A percentile compares a stretch with the other conserved stretches of the same genome.
These are phyloP conservation scores for Suillus spraguei DNA, from an alignment of 768 basidiomycete genomes.

Conservation along the genomic window DNA sequence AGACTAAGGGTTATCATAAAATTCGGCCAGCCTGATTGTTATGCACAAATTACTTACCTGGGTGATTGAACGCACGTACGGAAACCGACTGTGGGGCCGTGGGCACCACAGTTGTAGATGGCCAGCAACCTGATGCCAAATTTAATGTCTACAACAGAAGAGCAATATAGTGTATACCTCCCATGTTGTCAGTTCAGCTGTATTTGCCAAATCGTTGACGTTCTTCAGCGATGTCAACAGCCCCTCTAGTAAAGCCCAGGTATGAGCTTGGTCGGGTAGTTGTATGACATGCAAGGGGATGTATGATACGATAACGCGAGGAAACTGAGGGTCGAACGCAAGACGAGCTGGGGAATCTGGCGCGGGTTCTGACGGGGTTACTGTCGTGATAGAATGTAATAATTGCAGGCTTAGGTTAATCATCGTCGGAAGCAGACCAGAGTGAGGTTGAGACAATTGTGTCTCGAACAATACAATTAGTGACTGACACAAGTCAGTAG, in stretches of 20 bases:
- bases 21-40: not conserved
- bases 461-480: constrained; percentile 6
- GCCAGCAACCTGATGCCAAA: constrained; percentile 46
- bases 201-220: constrained; percentile 45
- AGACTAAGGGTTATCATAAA: constrained; percentile 41
- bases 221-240: constrained; percentile 63
- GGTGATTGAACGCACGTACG: constrained; percentile 64
- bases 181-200: constrained; percentile 57
- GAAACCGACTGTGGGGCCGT: constrained; percentile 40
- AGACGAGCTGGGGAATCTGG: constrained; percentile 49
- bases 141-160: not conserved
- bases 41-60: constrained; percentile 47
- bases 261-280: constrained; percentile 48
- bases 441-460: constrained; percentile 9
- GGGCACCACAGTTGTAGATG: constrained; percentile 51
- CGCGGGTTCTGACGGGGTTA: constrained; percentile 39
- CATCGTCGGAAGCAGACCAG: constrained; percentile 3
- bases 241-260: constrained; percentile 51
- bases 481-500: constrained; percentile 4
- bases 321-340: constrained; percentile 68
- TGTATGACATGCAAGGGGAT: constrained; percentile 68
- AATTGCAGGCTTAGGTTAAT: not conserved
- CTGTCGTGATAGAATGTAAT: constrained; percentile 36
- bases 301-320: constrained; percentile 65
- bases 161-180: constrained; percentile 44